Base-by-base conservation (phyloP, 1,284 basidiomycete genomes). In the Apiotrichum domesticum region DNA sequence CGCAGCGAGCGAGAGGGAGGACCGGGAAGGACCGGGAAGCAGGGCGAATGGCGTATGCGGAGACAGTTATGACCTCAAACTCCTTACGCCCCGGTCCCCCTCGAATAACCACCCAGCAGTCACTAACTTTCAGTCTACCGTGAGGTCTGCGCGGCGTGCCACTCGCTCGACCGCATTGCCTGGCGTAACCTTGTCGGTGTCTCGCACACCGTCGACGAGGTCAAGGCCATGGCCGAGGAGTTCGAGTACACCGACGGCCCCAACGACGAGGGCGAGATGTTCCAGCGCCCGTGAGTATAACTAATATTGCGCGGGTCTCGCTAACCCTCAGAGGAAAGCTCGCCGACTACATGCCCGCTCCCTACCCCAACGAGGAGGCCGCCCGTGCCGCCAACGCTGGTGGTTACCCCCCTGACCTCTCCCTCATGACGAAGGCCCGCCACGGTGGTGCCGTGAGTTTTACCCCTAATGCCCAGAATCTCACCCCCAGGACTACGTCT, bases 161-260 rank as follows among this genome's bases (percentile, higher is more conserved):
- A 99, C 79, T 98, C 96, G 48, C 86, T 99, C 59, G 91, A 98
- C 81, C 92, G 96, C 70, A 94, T 98, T 75, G 96, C 96, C 62
- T 99, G 96, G 96, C 90, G 96, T 74, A 99, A 98, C 81, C 82
- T 99, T 59, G 96, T 99, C 67, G 96, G 93, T 73, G 91, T 97
- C 58, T 97, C 93, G 41, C 96, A 98, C 80, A 91, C 88, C 62
- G 95, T 83, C 51, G 90, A 95, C 67, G 95, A 99, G 79, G 84
- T 82, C 63, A 91, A 91, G 78, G 82, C 82, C 8, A 86, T 98
- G 87, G 95, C 96, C 39, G 94, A 95, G 80, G 93, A 95, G 74
- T 81, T 95, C 61, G 96, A 99, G 79, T 98, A 98, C 79, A 83
- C 86, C 70, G 96, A 98, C 73, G 96, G 96, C 54, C 96, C 96